Conservation (phyloP, 2,329 filamentous ascomycete genomes). For the Helicocarpus griseus region DNA sequence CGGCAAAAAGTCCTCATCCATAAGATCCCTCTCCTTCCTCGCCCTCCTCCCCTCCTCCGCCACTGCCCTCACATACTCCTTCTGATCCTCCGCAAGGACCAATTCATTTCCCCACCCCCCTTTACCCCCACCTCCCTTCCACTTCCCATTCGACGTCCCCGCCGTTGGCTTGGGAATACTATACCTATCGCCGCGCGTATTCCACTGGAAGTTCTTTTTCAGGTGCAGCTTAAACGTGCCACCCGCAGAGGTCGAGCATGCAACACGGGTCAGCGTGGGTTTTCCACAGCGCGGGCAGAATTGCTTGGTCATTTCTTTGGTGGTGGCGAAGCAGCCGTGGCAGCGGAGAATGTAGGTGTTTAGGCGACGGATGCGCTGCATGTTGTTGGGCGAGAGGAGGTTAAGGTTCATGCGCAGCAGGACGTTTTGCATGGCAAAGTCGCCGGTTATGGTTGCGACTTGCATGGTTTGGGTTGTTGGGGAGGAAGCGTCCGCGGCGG, state of each 20-base stretch:
- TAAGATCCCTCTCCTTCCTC: slow-evolving; percentile 65
- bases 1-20: slow-evolving; percentile 92
- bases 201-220: slow-evolving; percentile 94
- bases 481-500: slow-evolving; percentile 38
- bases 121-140: slow-evolving; percentile 63
- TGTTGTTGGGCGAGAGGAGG: slow-evolving; percentile 61
- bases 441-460: slow-evolving; percentile 84
- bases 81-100: slow-evolving; percentile 89
- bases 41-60: slow-evolving; percentile 51
- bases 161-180: slow-evolving; percentile 84
- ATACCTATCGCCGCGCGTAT: slow-evolving; percentile 83
- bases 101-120: slow-evolving; percentile 76
- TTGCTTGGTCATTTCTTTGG: slow-evolving; percentile 74
- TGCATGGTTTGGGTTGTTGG: slow-evolving; percentile 59
- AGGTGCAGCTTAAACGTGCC: slow-evolving; percentile 80
- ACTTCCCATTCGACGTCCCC: slow-evolving; percentile 70
- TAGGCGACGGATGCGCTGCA: slow-evolving; percentile 72
- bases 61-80: slow-evolving; percentile 65
- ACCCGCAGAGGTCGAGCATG: slow-evolving; percentile 70
- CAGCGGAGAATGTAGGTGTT: slow-evolving; percentile 87
- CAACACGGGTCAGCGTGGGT: slow-evolving; percentile 71
- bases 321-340: slow-evolving; percentile 83
- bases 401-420: slow-evolving; percentile 90
- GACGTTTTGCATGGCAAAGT: slow-evolving; percentile 98
- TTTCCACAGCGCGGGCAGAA: slow-evolving; percentile 92